These are phyloP conservation scores for Solanum sparsipilum DNA, from an alignment of 257 asterid genomes.

Conservation along the genomic window DNA sequence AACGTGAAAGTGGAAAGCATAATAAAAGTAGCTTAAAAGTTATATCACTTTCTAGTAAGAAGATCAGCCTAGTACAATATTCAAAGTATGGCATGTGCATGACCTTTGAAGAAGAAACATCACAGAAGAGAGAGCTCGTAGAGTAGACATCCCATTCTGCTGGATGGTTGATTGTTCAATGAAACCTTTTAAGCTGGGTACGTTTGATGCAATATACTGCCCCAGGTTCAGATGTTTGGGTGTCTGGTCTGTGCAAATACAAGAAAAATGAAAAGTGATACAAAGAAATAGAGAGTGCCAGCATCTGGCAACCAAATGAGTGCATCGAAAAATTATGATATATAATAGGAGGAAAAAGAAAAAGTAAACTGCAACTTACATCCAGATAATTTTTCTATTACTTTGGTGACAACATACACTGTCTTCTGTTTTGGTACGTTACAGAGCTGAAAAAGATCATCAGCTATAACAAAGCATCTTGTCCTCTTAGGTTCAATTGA, in stretches of 20 bases:
- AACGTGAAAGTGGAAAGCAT: not conserved
- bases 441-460: slow-evolving; percentile 91
- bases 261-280: not conserved
- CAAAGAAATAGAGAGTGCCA: not conserved
- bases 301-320: not conserved
- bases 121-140: slow-evolving; percentile 62
- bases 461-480: slow-evolving; percentile 72
- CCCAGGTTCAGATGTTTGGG: slow-evolving; percentile 51
- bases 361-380: slow-evolving; percentile 34
- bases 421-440: slow-evolving; percentile 67
- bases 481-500: slow-evolving; percentile 53
- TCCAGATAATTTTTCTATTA: slow-evolving; percentile 56
- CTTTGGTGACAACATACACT: slow-evolving; percentile 50
- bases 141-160: slow-evolving; percentile 47
- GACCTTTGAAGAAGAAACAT: slow-evolving; percentile 80
- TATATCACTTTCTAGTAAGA: not conserved
- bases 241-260: slow-evolving; percentile 44
- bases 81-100: not conserved
- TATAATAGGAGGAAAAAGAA: not conserved
- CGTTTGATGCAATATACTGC: slow-evolving; percentile 62
- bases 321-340: not conserved
- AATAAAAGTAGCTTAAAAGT: not conserved
- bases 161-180: slow-evolving; percentile 37
- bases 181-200: slow-evolving; percentile 63
- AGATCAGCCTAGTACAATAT: not conserved